Evolutionary conservation across 2,329 filamentous ascomycete species (phyloP).

Genomic region (Paracamarosporium sp.): DNA sequence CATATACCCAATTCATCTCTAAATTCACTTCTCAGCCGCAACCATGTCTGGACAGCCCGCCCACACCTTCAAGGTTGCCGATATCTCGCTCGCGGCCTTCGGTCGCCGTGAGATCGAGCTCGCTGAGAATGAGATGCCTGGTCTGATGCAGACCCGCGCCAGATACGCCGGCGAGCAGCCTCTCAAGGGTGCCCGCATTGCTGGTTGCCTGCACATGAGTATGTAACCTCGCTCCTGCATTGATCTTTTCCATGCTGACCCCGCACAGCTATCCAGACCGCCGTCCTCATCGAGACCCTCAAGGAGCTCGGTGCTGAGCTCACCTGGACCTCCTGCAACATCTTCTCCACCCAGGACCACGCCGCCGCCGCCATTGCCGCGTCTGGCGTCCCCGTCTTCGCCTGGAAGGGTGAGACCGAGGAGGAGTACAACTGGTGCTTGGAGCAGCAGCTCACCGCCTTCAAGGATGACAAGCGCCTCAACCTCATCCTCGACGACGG

Average conservation of each 20-base stretch:
- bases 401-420: slow-evolving; percentile 92
- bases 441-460: slow-evolving; percentile 95
- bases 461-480: slow-evolving; percentile 95
- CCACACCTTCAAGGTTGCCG: slow-evolving; percentile 96
- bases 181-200: slow-evolving; percentile 91
- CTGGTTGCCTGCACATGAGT: slow-evolving; percentile 98
- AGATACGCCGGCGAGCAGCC: slow-evolving; percentile 96
- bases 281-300: slow-evolving; percentile 98
- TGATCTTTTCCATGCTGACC: slow-evolving; percentile 17
- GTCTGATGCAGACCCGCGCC: slow-evolving; percentile 91
- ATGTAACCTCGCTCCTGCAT: slow-evolving; percentile 41
- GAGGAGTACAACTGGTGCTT: slow-evolving; percentile 99
- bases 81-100: slow-evolving; percentile 95
- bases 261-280: slow-evolving; percentile 85
- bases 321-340: slow-evolving; percentile 99
- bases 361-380: slow-evolving; percentile 97
- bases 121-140: slow-evolving; percentile 91
- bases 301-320: slow-evolving; percentile 94
- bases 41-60: slow-evolving; percentile 75
- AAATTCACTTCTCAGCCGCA: slow-evolving; percentile 27
- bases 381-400: slow-evolving; percentile 85
- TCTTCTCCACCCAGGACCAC: slow-evolving; percentile 99
- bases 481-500: slow-evolving; percentile 99
- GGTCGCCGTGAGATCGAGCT: slow-evolving; percentile 99
- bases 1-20: slow-evolving; percentile 1